Evolutionary conservation across 192 early-diverging fungal genomes (phyloP).

Genomic region (Gryganskiella cystojenkinii): DNA sequence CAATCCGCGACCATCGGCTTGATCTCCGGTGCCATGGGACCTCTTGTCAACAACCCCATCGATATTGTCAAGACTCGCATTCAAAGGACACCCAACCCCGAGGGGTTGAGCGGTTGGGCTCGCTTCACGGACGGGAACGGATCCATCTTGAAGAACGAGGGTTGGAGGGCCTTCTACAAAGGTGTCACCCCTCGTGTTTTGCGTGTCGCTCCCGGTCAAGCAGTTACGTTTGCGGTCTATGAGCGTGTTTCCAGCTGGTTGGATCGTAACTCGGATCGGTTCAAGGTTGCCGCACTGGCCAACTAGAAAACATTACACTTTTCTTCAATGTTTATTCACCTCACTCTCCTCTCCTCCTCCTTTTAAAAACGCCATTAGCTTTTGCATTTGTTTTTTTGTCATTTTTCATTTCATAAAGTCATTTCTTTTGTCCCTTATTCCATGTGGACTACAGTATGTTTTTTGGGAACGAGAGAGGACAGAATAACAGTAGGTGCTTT

Average conservation of each 20-base stretch:
- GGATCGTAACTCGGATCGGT: constrained; percentile 51
- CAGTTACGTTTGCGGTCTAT: constrained; percentile 96
- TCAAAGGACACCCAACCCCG: constrained; percentile 83
- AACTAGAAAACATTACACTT: constrained; percentile 21
- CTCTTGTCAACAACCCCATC: constrained; percentile 95
- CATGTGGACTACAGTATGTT: too few species aligned
- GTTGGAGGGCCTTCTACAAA: constrained; percentile 95
- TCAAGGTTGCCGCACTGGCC: constrained; percentile 32
- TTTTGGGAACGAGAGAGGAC: too few species aligned
- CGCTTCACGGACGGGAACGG: constrained; percentile 82
- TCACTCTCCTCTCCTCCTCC: too few species aligned
- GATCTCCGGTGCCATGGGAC: constrained; percentile 89
- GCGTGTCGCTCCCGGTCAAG: constrained; percentile 97
- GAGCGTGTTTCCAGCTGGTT: constrained; percentile 87
- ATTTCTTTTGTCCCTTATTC: background rate
- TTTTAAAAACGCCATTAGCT: too few species aligned
- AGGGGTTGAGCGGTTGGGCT: constrained; percentile 77
- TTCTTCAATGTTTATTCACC: background rate
- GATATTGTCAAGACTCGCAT: constrained; percentile 99
- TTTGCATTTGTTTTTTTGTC: background rate
- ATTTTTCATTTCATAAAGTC: background rate
- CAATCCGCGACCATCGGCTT: constrained; percentile 91
- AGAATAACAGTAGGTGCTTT: too few species aligned
- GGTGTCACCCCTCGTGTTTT: constrained; percentile 93
- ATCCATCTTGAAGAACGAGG: constrained; percentile 89